Evolutionary conservation across 1,139 yeast genomes (phyloP), one percentile per base, ranked within the genome.

Genomic region (Candida buenavistaensis): DNA sequence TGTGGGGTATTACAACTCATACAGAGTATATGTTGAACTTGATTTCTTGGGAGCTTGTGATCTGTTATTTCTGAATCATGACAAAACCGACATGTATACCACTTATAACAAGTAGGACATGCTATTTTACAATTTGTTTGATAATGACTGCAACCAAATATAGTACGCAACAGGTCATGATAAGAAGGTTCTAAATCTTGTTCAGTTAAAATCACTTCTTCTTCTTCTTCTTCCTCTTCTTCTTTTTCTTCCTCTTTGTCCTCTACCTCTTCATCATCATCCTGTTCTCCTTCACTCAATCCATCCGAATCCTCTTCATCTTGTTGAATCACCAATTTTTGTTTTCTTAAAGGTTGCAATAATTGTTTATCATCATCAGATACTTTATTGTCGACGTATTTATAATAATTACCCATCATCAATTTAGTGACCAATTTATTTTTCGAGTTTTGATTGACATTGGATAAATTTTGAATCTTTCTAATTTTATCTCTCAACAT

Each of bases 11-110:
- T 72, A 52, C 97, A 90, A 43, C 64, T 57, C 94, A 87, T 83
- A 57, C 97, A 90, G 46, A 88, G 66, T 45, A 90, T 74, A 52
- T 81, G 83, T 40, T 68, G 69, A 4, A 88, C 85, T 28, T 74
- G 72, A 23, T 72, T 68, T 30, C 96, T 67, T n/a, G 72, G 66
- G 46, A 89, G 64, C 43, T 72, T 73, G 56, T 89, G 97, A 20
- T 56, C 61, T 4, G 63, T 52, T 17, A 68, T 63, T 16, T 54
- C 71, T 13, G 68, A 76, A 58, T 89, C 96, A 57, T 89, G 97
- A 53, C 97, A 89, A 48, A 86, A 77, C 11, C 96, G 74, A 57
- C 97, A 89, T 1, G 88, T 64, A 48, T 68, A 81, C 94, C 95
- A 90, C 49, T 72, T 69, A 28, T 63, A 59, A 54, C 97, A 89